Base-by-base conservation (phyloP, 2,329 filamentous ascomycete species). In the Phyllosticta capitalensis region DNA sequence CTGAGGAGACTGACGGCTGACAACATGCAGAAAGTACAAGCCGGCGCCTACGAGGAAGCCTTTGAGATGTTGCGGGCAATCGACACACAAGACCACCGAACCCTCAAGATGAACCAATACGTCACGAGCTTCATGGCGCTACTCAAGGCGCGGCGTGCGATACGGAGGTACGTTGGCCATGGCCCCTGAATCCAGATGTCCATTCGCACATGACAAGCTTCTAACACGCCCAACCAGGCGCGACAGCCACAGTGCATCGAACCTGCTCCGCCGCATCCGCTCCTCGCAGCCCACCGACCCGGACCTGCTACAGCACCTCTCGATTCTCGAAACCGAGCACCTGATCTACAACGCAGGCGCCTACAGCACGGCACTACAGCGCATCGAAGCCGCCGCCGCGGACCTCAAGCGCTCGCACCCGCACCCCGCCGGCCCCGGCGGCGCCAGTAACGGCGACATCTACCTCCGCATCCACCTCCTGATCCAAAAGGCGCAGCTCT, bases 41-140 rank as follows among this genome's bases (percentile, higher is more conserved):
- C 77, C 53, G 92, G 92, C 1, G 80, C 79, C 30, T 95, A 91
- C 67, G 81, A 85, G 21, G 81, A 88, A 55, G 90, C 88, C 0
- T 78, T 86, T 56, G 73, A 76, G 12, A 77, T 78, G 24, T 75
- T 92, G 52, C 80, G 86, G 57, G 75, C 76, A 26, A 72, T 90
- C 19, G 80, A 86, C 55, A 20, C 48, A 6, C 24, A 86, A 61
- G 76, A 81, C 3, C 78, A 89, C 48, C 84, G 87, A 3, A 86
- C 89, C 0, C 82, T 92, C 70, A 95, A 91, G 71, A 81, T 87
- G 19, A 85, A 87, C 63, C 89, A 95, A 65, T 86, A 87, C 68
- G 84, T 88, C 77, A 76, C 82, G 63, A 84, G 84, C 59, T 88
- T 86, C 68, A 79, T 83, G 14, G 85, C 82, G 4, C 78, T 90